Conservation (phyloP, 495 filamentous ascomycete species). For the Lasiosphaeriaceae sp. region DNA sequence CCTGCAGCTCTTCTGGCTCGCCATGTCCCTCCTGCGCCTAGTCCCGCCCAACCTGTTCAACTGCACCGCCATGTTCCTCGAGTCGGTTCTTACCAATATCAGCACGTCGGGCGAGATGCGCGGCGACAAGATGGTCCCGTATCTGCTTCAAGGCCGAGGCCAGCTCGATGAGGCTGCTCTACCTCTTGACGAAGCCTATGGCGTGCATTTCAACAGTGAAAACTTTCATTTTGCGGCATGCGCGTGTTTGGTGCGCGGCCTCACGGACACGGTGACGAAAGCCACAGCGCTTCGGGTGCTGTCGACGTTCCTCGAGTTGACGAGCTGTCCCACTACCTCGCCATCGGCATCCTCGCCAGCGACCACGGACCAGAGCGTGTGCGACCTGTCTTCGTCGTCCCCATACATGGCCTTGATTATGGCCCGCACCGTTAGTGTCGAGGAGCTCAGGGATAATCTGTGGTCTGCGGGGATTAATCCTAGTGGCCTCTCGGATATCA, state of each 20-base stretch:
- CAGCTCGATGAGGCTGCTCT: conserved; percentile 55
- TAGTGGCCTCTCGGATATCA: conserved; percentile 23
- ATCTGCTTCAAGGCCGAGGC: conserved; percentile 52
- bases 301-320: conserved; percentile 57
- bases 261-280: conserved; percentile 57
- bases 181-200: conserved; percentile 58
- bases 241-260: conserved; percentile 56
- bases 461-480: conserved; percentile 49
- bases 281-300: conserved; percentile 51
- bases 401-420: conserved; percentile 52
- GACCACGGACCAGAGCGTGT: conserved; percentile 12
- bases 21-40: conserved; percentile 58
- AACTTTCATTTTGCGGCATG: conserved; percentile 62
- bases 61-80: conserved; percentile 58
- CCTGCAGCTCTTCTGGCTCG: conserved; percentile 65
- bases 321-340: conserved; percentile 30
- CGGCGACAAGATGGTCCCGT: conserved; percentile 52
- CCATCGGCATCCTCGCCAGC: neutral
- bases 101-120: conserved; percentile 52
- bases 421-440: conserved; percentile 39
- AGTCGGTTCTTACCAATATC: conserved; percentile 57
- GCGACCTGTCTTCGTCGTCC: conserved; percentile 38
- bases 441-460: conserved; percentile 48
- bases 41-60: conserved; percentile 58
- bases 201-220: conserved; percentile 57